phyloP scores from a whole-genome alignment of 805 yeast species.

The Yamadazyma takamatsuzukensis region DNA sequence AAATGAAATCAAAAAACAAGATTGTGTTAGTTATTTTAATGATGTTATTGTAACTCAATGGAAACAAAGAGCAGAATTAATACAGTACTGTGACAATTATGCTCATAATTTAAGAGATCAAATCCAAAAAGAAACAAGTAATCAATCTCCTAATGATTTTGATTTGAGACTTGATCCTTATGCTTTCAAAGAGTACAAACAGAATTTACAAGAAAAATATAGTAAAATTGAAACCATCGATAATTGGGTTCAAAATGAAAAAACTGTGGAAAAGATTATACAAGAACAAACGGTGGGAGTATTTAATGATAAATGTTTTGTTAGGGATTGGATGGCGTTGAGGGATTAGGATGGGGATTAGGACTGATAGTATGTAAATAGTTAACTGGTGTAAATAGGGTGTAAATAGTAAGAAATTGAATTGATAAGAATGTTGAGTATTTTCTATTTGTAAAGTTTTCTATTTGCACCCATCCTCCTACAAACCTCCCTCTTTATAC shows the following conservation, averaged over 20 bases:
- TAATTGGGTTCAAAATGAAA: slow-evolving; percentile 36
- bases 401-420: not conserved
- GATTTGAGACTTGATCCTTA: slow-evolving; percentile 39
- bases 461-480: too few species aligned
- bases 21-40: slow-evolving; percentile 28
- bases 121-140: slow-evolving; percentile 3
- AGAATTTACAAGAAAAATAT: slow-evolving; percentile 19
- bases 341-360: too few species aligned
- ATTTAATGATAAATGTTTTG: slow-evolving; percentile 35
- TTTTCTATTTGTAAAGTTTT: too few species aligned
- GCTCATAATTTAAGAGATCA: slow-evolving; percentile 20
- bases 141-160: slow-evolving; percentile 11
- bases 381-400: slow-evolving; percentile 1
- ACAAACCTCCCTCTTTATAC: too few species aligned
- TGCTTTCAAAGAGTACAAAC: slow-evolving; percentile 24
- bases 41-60: slow-evolving; percentile 32
- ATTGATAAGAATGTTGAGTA: too few species aligned
- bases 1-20: slow-evolving; percentile 21
- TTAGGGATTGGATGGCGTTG: slow-evolving; percentile 35
- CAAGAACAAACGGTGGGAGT: slow-evolving; percentile 28
- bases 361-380: slow-evolving; percentile 4
- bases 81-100: slow-evolving; percentile 29
- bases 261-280: slow-evolving; percentile 29
- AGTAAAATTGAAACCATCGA: slow-evolving; percentile 26
- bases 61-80: slow-evolving; percentile 26